Evolutionary conservation across 805 yeast species (phyloP).

Genomic region (Teunomyces cretensis): DNA sequence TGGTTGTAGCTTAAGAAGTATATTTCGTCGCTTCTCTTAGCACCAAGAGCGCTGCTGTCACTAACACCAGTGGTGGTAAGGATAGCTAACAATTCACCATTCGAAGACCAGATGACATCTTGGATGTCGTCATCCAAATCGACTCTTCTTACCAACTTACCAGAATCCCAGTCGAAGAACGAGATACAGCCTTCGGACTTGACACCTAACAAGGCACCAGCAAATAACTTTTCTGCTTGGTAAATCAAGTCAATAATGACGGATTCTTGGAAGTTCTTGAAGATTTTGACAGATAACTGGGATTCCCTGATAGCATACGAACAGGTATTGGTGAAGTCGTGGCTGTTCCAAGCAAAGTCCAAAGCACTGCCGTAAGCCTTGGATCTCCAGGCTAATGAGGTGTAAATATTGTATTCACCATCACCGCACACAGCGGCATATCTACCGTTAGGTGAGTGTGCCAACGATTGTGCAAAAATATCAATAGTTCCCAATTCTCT

Average conservation of each 20-base stretch:
- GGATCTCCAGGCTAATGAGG: slow-evolving; percentile 97
- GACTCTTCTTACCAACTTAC: slow-evolving; percentile 79
- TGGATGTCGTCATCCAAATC: slow-evolving; percentile 74
- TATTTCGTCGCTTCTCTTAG: slow-evolving; percentile 59
- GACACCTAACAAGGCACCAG: slow-evolving; percentile 87
- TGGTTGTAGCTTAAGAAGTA: slow-evolving; percentile 76
- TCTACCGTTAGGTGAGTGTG: slow-evolving; percentile 96
- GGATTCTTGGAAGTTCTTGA: slow-evolving; percentile 82
- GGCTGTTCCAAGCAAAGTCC: slow-evolving; percentile 95
- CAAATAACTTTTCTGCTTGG: slow-evolving; percentile 75
- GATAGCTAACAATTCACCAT: slow-evolving; percentile 84
- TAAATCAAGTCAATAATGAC: slow-evolving; percentile 64
- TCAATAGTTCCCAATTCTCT: slow-evolving; percentile 95
- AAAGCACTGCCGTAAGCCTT: slow-evolving; percentile 87
- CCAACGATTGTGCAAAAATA: slow-evolving; percentile 81
- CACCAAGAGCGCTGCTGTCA: slow-evolving; percentile 17
- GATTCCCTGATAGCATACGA: slow-evolving; percentile 81
- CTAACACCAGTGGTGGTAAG: slow-evolving; percentile 36
- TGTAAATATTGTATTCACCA: slow-evolving; percentile 94
- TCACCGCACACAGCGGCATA: slow-evolving; percentile 97
- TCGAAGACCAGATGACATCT: slow-evolving; percentile 89
- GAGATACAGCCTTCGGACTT: slow-evolving; percentile 82
- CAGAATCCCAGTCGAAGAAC: slow-evolving; percentile 93
- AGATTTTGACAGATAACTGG: slow-evolving; percentile 62
- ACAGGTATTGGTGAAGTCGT: slow-evolving; percentile 58